These are phyloP conservation scores for Tilletia setariae DNA, from an alignment of 1,284 basidiomycete genomes.

Conservation along the genomic window DNA sequence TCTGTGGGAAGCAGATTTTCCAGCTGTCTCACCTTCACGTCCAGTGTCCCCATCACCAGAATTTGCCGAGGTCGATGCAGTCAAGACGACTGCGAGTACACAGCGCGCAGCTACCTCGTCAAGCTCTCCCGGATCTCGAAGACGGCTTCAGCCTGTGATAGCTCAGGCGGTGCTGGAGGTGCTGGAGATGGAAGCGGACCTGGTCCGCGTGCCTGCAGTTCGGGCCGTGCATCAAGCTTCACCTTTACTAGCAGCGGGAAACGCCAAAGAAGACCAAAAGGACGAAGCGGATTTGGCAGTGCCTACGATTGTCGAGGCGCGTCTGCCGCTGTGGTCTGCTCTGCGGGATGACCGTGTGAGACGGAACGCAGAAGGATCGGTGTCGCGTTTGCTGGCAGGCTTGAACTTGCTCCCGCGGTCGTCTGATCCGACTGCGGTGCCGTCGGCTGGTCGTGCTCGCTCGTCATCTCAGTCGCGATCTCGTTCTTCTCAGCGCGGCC, in stretches of 20 bases:
- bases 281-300: background rate
- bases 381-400: background rate
- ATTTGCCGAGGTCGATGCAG: background rate
- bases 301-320: conserved; percentile 9
- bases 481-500: background rate
- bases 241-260: background rate
- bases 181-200: background rate
- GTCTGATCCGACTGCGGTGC: background rate
- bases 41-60: background rate
- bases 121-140: background rate
- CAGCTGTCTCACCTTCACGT: background rate
- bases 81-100: background rate
- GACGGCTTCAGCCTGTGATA: background rate
- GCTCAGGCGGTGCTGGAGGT: background rate
- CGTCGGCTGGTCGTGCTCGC: background rate
- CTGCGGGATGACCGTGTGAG: background rate
- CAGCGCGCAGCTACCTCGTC: background rate
- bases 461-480: background rate
- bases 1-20: conserved; percentile 10
- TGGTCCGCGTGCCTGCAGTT: background rate
- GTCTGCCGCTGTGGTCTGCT: background rate
- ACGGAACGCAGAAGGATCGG: background rate
- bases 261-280: background rate
- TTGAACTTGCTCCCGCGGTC: background rate
- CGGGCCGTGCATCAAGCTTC: background rate